Base-by-base conservation (phyloP, 1,284 basidiomycete genomes). In the Phaffia rhodozyma region DNA sequence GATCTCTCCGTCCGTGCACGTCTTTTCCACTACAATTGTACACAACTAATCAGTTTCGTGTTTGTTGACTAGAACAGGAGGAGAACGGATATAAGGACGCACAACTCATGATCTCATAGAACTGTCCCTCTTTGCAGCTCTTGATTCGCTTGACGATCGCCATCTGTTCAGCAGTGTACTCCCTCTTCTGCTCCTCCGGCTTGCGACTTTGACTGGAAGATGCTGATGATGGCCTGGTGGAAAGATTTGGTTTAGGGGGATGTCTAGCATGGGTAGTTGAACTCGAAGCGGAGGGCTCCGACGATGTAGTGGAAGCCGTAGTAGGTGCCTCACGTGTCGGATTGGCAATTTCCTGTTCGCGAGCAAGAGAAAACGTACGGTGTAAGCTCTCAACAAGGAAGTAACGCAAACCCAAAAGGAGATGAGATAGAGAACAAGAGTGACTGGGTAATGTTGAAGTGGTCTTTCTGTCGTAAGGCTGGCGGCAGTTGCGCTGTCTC, bases 71-170 rank as follows among this genome's bases (percentile, higher is more conserved):
- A 6, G 58, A 20, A 23, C n/a, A n/a, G 32, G 32, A 25, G 21
- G 0, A 43, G 3, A 21, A 43, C 16, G 48, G 49, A 52, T 16
- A 25, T 29, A 18, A 16, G 11, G 18, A 74, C 75, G 68, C 66
- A 76, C 75, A 75, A 1, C 83, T 80, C 68, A 98, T 77, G 68
- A 98, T 97, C 74, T 89, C 87, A 76, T 99, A 99, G 75, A 96
- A 99, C 73, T 91, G 86, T 55, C 89, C 87, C 25, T 85, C 80
- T 73, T 88, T 89, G 78, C 94, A 97, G 43, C 80, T 76, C 70
- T 86, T 82, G 63, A 99, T 86, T 58, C 91, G 81, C 73, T 89
- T 89, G 64, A 99, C 96, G 51, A 96, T 81, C 21, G 84, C 83
- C 32, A 82, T 76, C 75, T 97, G 91, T 68, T 93, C 91, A 48